These are phyloP conservation scores for Ogataea angusta DNA, from an alignment of 805 yeast species.

Conservation along the genomic window DNA sequence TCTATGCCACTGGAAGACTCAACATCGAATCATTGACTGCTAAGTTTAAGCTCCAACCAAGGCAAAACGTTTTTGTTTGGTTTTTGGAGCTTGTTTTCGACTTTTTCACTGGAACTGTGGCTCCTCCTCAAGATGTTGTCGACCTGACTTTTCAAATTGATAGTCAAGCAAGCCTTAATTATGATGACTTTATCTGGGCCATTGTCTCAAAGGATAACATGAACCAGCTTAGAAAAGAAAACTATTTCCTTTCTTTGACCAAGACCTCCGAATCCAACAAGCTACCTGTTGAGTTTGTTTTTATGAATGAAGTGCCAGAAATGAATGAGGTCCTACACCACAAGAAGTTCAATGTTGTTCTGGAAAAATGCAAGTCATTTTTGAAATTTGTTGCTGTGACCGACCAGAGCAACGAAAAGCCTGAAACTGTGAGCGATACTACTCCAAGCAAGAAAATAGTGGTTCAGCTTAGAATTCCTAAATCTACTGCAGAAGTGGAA, in stretches of 20 bases:
- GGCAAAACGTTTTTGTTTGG: slow-evolving; percentile 76
- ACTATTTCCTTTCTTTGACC: slow-evolving; percentile 82
- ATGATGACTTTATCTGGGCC: slow-evolving; percentile 76
- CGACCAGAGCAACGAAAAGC: slow-evolving; percentile 77
- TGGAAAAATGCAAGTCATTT: slow-evolving; percentile 36
- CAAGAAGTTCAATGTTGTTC: slow-evolving; percentile 45
- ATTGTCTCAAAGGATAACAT: slow-evolving; percentile 81
- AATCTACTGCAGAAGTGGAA: slow-evolving; percentile 45
- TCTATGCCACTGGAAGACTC: slow-evolving; percentile 87
- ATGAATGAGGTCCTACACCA: slow-evolving; percentile 64
- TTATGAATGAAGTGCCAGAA: slow-evolving; percentile 87
- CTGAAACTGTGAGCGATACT: slow-evolving; percentile 55
- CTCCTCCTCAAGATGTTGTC: slow-evolving; percentile 56
- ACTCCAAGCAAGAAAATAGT: slow-evolving; percentile 51
- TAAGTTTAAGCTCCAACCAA: slow-evolving; percentile 63
- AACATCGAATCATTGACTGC: slow-evolving; percentile 64
- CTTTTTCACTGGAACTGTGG: slow-evolving; percentile 52
- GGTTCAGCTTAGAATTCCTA: slow-evolving; percentile 52
- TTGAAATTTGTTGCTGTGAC: slow-evolving; percentile 75
- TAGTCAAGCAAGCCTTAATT: slow-evolving; percentile 37
- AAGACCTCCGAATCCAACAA: slow-evolving; percentile 69
- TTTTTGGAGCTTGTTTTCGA: slow-evolving; percentile 60
- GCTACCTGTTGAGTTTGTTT: slow-evolving; percentile 73
- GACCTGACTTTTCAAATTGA: slow-evolving; percentile 58
- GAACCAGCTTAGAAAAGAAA: slow-evolving; percentile 70